phyloP scores from a whole-genome alignment of 192 early-diverging fungal species.

The Cladochytrium replicatum region DNA sequence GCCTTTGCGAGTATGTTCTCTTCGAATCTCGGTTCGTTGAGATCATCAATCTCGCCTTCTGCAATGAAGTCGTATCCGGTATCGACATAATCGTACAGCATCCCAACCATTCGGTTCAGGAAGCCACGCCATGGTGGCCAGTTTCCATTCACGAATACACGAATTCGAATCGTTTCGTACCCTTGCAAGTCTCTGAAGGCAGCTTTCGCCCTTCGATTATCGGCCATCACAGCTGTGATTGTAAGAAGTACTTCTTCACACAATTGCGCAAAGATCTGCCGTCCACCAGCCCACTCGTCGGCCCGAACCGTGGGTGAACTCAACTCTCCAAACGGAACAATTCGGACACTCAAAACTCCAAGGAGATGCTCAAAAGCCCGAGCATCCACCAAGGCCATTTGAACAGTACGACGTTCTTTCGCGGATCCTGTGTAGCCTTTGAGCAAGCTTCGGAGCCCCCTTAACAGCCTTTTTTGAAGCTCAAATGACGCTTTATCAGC shows the following conservation, averaged over 20 bases:
- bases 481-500: constrained; percentile 1
- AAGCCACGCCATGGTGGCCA: constrained; percentile 13
- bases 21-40: not conserved
- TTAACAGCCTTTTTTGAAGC: not conserved
- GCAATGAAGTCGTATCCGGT: not conserved
- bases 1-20: not conserved
- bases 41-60: not conserved
- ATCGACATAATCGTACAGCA: constrained; percentile 15
- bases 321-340: constrained; percentile 3
- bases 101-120: constrained; percentile 15
- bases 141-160: constrained; percentile 14
- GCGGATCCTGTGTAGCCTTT: constrained; percentile 2
- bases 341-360: constrained; percentile 8
- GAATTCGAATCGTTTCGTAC: constrained; percentile 19
- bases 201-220: constrained; percentile 11
- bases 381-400: constrained; percentile 5
- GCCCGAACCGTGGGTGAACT: constrained; percentile 2
- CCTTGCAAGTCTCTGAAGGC: constrained; percentile 17
- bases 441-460: not conserved
- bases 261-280: not conserved
- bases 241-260: constrained; percentile 13
- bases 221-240: constrained; percentile 10
- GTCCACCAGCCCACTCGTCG: constrained; percentile 3
- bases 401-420: constrained; percentile 9
- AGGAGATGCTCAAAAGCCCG: constrained; percentile 8